Base-by-base conservation (phyloP, 257 asterid species). In the Lantana camara region DNA sequence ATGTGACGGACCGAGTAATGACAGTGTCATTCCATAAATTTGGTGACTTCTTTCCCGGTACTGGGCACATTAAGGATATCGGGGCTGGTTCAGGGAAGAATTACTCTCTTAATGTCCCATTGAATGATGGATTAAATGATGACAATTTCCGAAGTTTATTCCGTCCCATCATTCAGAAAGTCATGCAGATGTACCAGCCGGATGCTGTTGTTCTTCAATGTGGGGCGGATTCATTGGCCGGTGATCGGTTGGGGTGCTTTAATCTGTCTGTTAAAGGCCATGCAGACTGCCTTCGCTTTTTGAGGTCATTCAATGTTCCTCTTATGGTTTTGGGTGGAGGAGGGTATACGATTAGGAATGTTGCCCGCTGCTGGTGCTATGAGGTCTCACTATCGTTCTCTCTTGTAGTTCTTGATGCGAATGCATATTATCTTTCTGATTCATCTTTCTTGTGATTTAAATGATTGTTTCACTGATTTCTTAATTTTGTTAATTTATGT, bases 331-430 rank as follows among this genome's bases (percentile, higher is more conserved):
- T 79, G 74, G 85, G 82, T 16, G 79, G 85, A 22, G 85, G 85
- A 60, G 81, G 85, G 41, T 79, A 79, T 57, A 75, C 82, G 46
- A 69, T 79, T 30, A 55, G 79, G 21, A 79, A 79, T 50, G 81
- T 79, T 66, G 81, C 84, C 19, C 84, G 84, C 57, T 79, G 84
- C 74, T 79, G 85, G 82, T 79, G 85, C 66, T 79, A 79, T 40
- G 85, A 79, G 85, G 84, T 79, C 55, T 42, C 40, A 56, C 57
- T 67, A 69, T 50, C 21, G 48, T 56, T 44, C 71, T 40, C 70
- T 54, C 59, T 21, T 27, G 4, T 27, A 2, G 2, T 5, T 27
- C 32, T 27, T 5, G 32, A 2, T 27, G 5, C 5, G 32, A 27
- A 27, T 27, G 32, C 5, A n/a, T 14, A 5, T 38, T 57, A 14